Conservation (phyloP, 2,329 filamentous ascomycete genomes). For the Rugonectria rugulosa region DNA sequence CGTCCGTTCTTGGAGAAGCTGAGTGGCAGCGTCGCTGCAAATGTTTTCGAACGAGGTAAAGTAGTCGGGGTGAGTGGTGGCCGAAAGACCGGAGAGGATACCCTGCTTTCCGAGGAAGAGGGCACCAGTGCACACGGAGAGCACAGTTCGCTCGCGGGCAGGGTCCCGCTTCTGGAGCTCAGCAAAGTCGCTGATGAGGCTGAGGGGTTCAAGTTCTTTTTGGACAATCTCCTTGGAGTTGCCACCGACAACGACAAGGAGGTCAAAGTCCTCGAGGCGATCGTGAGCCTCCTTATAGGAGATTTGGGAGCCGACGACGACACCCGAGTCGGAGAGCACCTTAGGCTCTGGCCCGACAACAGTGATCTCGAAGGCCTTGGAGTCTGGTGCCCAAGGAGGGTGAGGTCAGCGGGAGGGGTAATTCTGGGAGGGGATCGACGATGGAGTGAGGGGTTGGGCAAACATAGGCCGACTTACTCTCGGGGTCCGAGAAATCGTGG, state of each 20-base stretch:
- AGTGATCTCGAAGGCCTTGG: slow-evolving; percentile 66
- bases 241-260: slow-evolving; percentile 81
- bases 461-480: slow-evolving; percentile 46
- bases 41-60: slow-evolving; percentile 83
- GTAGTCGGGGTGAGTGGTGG: slow-evolving; percentile 83
- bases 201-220: slow-evolving; percentile 71
- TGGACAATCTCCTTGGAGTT: slow-evolving; percentile 70
- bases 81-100: slow-evolving; percentile 79
- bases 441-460: slow-evolving; percentile 16
- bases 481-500: slow-evolving; percentile 60
- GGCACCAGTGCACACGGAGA: slow-evolving; percentile 81
- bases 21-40: slow-evolving; percentile 75
- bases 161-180: slow-evolving; percentile 83
- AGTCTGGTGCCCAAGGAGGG: slow-evolving; percentile 46
- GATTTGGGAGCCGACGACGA: slow-evolving; percentile 77
- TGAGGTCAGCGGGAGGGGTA: slow-evolving; percentile 37
- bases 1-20: slow-evolving; percentile 77
- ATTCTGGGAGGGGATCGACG: slow-evolving; percentile 18
- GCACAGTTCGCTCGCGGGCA: slow-evolving; percentile 78
- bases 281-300: slow-evolving; percentile 81
- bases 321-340: slow-evolving; percentile 67
- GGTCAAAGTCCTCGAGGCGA: slow-evolving; percentile 76
- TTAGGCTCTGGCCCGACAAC: slow-evolving; percentile 61
- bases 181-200: slow-evolving; percentile 77
- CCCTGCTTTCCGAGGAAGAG: slow-evolving; percentile 80